Percentiles rank a stretch among this genome's conserved stretches.
Evolutionary conservation across 2,329 filamentous ascomycete species (phyloP).

Genomic region (Alternaria rosae): DNA sequence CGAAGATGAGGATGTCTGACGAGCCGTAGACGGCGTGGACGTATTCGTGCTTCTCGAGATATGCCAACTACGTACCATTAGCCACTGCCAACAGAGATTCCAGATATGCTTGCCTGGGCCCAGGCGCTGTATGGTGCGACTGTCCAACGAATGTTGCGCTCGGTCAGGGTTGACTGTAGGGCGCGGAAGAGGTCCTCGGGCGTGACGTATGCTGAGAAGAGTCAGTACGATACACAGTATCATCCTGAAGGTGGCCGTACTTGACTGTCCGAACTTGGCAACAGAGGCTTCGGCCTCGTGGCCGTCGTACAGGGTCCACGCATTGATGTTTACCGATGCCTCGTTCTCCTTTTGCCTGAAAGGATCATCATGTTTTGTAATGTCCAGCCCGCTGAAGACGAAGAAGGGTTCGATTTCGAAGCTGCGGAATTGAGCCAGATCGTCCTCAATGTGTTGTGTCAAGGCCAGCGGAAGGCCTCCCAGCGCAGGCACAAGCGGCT

Average conservation of each 20-base stretch:
- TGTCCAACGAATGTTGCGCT: conserved; percentile 75
- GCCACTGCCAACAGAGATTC: neutral
- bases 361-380: conserved; percentile 72
- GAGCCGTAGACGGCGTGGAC: conserved; percentile 81
- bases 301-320: conserved; percentile 87
- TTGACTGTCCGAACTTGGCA: conserved; percentile 81
- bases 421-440: conserved; percentile 75
- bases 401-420: conserved; percentile 81
- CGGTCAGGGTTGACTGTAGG: conserved; percentile 75
- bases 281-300: conserved; percentile 83
- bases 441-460: conserved; percentile 75
- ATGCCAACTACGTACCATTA: conserved; percentile 67
- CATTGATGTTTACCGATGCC: conserved; percentile 74
- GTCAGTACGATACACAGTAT: conserved; percentile 16
- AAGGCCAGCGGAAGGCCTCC: conserved; percentile 86
- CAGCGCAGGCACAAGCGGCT: conserved; percentile 88
- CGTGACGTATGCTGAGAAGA: conserved; percentile 63
- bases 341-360: conserved; percentile 67
- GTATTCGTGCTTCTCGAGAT: conserved; percentile 71
- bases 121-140: conserved; percentile 88
- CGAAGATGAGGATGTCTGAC: conserved; percentile 84
- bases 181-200: conserved; percentile 77
- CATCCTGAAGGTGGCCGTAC: conserved; percentile 55
- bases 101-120: conserved; percentile 69
- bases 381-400: conserved; percentile 87